These are phyloP conservation scores for Mucor sp. DNA, from an alignment of 371 early-diverging fungal genomes.

Conservation along the genomic window DNA sequence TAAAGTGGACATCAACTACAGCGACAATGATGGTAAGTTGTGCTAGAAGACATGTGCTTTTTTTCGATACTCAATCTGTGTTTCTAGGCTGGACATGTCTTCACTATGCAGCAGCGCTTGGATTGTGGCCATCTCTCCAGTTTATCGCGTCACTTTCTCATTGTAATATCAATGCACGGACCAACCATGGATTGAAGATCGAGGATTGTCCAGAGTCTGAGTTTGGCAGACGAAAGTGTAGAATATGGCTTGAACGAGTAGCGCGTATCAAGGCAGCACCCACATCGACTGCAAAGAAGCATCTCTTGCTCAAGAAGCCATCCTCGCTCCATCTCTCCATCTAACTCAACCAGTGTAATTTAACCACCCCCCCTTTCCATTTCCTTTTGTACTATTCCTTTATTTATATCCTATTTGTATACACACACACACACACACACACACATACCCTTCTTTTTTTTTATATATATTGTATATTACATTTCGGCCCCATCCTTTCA, in stretches of 20 bases:
- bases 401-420: slow-evolving; percentile 3
- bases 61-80: neutral
- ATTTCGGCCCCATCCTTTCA: neutral
- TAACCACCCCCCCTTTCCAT: slow-evolving; percentile 4
- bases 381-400: slow-evolving; percentile 11
- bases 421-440: neutral
- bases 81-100: slow-evolving; percentile 48
- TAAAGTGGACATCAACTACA: slow-evolving; percentile 39
- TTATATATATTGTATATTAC: too few relatives aligned
- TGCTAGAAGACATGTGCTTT: too few relatives aligned
- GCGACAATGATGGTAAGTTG: slow-evolving; percentile 41
- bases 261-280: neutral
- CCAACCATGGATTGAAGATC: slow-evolving; percentile 32
- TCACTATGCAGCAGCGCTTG: slow-evolving; percentile 50
- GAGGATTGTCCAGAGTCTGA: slow-evolving; percentile 45
- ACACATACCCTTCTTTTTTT: slow-evolving; percentile 1
- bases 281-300: neutral
- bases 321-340: neutral
- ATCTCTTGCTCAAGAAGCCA: neutral
- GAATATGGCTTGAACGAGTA: slow-evolving; percentile 24
- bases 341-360: neutral
- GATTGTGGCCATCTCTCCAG: slow-evolving; percentile 41
- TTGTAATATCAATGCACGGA: slow-evolving; percentile 33
- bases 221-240: slow-evolving; percentile 33
- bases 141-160: slow-evolving; percentile 27